Base-by-base conservation (phyloP, 1,284 basidiomycete species). In the Sporisorium exsertum region DNA sequence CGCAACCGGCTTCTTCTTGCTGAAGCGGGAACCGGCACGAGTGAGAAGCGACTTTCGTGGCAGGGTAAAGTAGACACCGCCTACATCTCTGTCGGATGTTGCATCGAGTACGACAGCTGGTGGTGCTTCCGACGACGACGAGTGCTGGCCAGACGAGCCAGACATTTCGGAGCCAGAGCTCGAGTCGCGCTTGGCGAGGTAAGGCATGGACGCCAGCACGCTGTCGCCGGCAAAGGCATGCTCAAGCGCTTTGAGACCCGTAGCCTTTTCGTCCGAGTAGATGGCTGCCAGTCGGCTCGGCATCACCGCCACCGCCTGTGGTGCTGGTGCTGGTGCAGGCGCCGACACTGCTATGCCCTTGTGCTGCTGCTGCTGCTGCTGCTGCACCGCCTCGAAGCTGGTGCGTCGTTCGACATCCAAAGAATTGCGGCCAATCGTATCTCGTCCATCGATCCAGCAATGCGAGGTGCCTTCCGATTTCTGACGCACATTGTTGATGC, bases 351-450 rank as follows among this genome's bases (percentile, higher is more conserved):
- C 42, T 33, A 51, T 49, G 27, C 2, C 3, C 5, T 59, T 35
- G 15, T 57, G 49, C 26, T 12, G 37, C 37, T 56, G 29, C 20
- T 40, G 59, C 43, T 57, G 49, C 27, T 12, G 37, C 27, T 56
- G n/a, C 13, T 40, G 59, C 51, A 47, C 40, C 7, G 29, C 20
- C 12, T 33, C 47, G 22, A 26, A 33, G 2, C 43, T 26, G 15
- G 20, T 15, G 35, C 60, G 22, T 20, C 61, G 51, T 6, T n/a
- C 43, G 15, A 52, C 12, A 42, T 64, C 69, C 15, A 77, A 42
- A 6, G 73, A 77, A 13, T 51, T 72, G 37, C 73, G 64, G 13
- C 73, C 73, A 27, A 77, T 69, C 9, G 73, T 77, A 52, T 72
- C 57, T 7, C 73, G 64, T 16, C 73, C 73, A 35, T 77, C 69